These are phyloP conservation scores for Hypoxylon perforatum DNA, from an alignment of 495 filamentous ascomycete genomes.

Conservation along the genomic window DNA sequence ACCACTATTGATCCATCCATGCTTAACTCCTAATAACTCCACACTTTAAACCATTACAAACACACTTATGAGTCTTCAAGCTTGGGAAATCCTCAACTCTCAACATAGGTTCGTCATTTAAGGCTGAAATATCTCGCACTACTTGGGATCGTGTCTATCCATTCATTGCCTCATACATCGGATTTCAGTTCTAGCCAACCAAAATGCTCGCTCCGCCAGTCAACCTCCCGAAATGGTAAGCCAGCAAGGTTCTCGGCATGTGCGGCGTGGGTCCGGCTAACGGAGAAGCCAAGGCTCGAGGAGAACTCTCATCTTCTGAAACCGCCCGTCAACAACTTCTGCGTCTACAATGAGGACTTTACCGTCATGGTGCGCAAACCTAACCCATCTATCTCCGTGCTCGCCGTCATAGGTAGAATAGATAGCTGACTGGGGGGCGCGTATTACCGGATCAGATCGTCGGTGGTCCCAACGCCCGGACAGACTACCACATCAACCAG, in stretches of 20 bases:
- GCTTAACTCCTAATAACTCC: conserved; percentile 6
- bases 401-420: too few relatives aligned
- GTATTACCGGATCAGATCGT: conserved; percentile 91
- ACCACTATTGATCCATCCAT: conserved; percentile 1
- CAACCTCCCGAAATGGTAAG: conserved; percentile 88
- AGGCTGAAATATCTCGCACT: not conserved
- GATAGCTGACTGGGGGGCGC: too few relatives aligned
- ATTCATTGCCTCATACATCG: not conserved
- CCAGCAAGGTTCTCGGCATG: conserved; percentile 19
- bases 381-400: not conserved
- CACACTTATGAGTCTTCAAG: not conserved
- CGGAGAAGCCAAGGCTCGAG: conserved; percentile 75
- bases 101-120: not conserved
- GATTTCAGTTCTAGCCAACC: conserved; percentile 13
- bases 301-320: conserved; percentile 92
- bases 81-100: not conserved
- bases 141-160: not conserved
- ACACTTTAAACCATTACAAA: not conserved
- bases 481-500: conserved; percentile 98
- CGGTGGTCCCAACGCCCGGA: conserved; percentile 94
- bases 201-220: conserved; percentile 66
- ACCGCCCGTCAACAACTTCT: conserved; percentile 97
- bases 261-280: conserved; percentile 26
- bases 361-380: conserved; percentile 74
- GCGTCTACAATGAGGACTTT: conserved; percentile 84